Evolutionary conservation across 176 grass and related monocot genomes (phyloP).

Genomic region (Oryza meyeriana): DNA sequence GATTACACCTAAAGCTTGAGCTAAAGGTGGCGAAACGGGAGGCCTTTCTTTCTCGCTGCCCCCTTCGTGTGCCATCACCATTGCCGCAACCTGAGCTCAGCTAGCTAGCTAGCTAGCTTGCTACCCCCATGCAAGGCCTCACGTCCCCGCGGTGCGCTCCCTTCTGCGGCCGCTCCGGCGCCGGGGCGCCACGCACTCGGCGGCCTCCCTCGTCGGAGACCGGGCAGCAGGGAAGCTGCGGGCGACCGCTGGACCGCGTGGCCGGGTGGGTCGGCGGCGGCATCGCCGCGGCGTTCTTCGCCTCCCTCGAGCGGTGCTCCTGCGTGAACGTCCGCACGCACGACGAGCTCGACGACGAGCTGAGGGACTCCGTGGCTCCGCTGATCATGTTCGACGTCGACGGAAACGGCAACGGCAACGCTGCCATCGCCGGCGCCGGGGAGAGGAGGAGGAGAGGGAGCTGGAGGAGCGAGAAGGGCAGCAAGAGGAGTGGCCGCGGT

Average conservation of each 20-base stretch:
- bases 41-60: not conserved
- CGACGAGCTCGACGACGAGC: slow-evolving; percentile 64
- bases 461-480: slow-evolving; percentile 22
- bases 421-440: not conserved
- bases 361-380: slow-evolving; percentile 42
- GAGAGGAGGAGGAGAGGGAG: slow-evolving; percentile 13
- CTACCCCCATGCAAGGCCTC: slow-evolving; percentile 37
- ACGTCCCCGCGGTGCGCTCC: slow-evolving; percentile 19
- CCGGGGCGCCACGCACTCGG: not conserved
- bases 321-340: slow-evolving; percentile 69
- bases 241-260: slow-evolving; percentile 56
- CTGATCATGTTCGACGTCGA: slow-evolving; percentile 41
- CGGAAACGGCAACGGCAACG: not conserved
- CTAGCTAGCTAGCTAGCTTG: not conserved
- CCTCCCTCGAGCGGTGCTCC: slow-evolving; percentile 72
- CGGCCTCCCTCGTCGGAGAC: slow-evolving; percentile 14
- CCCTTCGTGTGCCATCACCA: not conserved
- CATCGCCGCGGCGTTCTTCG: slow-evolving; percentile 73
- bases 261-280: slow-evolving; percentile 65
- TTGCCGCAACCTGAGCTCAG: not conserved
- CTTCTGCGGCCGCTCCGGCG: slow-evolving; percentile 29
- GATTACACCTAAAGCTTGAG: not conserved
- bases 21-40: slow-evolving; percentile 6
- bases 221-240: slow-evolving; percentile 23
- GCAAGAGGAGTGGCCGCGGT: slow-evolving; percentile 13